A percentile compares a stretch with the other conserved stretches of the same genome.
Conservation (phyloP, 495 filamentous ascomycete species). For the Sordaria brevicollis region DNA sequence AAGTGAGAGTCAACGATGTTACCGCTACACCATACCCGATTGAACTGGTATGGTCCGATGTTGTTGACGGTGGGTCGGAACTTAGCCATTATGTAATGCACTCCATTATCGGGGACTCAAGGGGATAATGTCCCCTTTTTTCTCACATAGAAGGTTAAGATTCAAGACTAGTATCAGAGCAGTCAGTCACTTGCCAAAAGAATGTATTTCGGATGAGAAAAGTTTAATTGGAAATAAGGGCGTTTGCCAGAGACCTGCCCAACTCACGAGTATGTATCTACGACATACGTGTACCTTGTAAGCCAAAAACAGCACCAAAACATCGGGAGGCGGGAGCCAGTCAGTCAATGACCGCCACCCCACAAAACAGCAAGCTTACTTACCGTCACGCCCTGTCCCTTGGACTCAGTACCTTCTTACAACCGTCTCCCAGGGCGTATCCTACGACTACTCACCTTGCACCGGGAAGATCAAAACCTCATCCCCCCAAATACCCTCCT, state of each 20-base stretch:
- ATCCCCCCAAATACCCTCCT: not conserved
- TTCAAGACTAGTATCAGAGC: not conserved
- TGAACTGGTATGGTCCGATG: not conserved
- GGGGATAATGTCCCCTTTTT: too few relatives aligned
- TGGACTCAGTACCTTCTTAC: too few relatives aligned
- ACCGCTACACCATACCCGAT: not conserved
- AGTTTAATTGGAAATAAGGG: not conserved
- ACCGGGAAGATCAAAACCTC: not conserved
- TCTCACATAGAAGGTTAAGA: not conserved
- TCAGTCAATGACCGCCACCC: not conserved
- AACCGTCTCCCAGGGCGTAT: not conserved
- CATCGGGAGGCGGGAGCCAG: too few relatives aligned
- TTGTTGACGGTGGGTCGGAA: not conserved
- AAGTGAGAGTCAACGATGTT: not conserved
- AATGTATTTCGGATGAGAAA: not conserved
- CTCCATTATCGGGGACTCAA: too few relatives aligned
- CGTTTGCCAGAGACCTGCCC: not conserved
- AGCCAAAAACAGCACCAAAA: not conserved
- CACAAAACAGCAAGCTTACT: too few relatives aligned
- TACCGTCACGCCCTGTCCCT: too few relatives aligned
- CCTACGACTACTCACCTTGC: not conserved
- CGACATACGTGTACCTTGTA: not conserved
- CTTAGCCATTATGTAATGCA: accelerated
- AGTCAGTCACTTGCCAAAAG: not conserved
- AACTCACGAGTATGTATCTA: not conserved